A percentile compares a stretch with the other conserved stretches of the same genome.
These are phyloP conservation scores for Colletotrichum falcatum DNA, from an alignment of 2,329 filamentous ascomycete species.

Conservation along the genomic window DNA sequence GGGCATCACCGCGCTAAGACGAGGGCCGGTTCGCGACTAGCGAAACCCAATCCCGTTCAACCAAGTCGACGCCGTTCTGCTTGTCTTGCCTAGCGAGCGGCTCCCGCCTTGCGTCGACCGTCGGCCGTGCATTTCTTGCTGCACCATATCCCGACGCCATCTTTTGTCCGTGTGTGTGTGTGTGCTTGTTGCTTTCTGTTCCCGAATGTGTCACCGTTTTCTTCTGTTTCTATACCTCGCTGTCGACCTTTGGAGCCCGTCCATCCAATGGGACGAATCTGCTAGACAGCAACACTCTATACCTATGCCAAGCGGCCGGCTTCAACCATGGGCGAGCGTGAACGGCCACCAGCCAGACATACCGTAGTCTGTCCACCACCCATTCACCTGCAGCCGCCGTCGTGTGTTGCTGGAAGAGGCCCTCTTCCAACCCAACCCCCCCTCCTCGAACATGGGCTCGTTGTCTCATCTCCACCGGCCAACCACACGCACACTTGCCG, in stretches of 20 bases:
- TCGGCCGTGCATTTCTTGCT: constrained; percentile 28
- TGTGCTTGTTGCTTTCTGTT: constrained; percentile 11
- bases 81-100: constrained; percentile 40
- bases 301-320: constrained; percentile 29
- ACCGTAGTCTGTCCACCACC: constrained; percentile 13
- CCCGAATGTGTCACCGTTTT: constrained; percentile 24
- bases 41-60: constrained; percentile 8
- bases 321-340: constrained; percentile 19
- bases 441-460: constrained; percentile 21
- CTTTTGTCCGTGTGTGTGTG: constrained; percentile 9
- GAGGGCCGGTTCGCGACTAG: constrained; percentile 9
- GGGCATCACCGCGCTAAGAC: constrained; percentile 31
- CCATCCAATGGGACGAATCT: not conserved
- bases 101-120: constrained; percentile 31
- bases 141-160: constrained; percentile 23
- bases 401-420: constrained; percentile 27
- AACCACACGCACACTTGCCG: constrained; percentile 27
- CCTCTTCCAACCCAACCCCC: no score
- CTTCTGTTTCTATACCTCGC: constrained; percentile 19
- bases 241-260: constrained; percentile 11
- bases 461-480: constrained; percentile 38
- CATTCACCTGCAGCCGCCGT: constrained; percentile 38
- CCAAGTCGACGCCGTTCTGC: constrained; percentile 29
- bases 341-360: constrained; percentile 14
- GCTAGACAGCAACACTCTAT: constrained; percentile 9